Conservation (phyloP, 1,284 basidiomycete genomes). For the Moesziomyces antarcticus region DNA sequence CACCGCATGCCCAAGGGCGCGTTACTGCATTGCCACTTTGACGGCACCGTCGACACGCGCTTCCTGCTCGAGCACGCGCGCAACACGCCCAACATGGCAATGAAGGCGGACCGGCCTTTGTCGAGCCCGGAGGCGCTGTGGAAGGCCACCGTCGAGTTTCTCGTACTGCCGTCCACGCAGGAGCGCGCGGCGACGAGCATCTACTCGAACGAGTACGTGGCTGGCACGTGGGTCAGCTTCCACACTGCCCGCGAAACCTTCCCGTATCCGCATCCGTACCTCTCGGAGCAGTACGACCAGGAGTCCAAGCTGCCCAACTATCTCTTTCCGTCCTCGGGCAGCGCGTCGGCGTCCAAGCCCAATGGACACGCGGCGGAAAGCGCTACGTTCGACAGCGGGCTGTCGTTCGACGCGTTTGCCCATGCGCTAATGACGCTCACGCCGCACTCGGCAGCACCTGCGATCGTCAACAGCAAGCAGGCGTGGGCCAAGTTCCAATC, state of each 20-base stretch:
- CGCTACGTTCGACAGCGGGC: background rate
- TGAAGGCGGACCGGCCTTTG: conserved; percentile 39
- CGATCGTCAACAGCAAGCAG: conserved; percentile 47
- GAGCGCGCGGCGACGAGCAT: conserved; percentile 21
- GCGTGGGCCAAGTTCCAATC: conserved; percentile 58
- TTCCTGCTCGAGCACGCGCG: conserved; percentile 42
- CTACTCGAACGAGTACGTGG: conserved; percentile 35
- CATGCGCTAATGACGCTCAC: conserved; percentile 59
- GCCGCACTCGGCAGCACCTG: conserved; percentile 20
- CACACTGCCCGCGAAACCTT: conserved; percentile 26
- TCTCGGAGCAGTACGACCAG: conserved; percentile 1
- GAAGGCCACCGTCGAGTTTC: conserved; percentile 39
- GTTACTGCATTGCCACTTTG: conserved; percentile 58
- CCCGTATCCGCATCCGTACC: conserved; percentile 43
- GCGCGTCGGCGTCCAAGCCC: background rate
- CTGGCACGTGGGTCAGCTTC: conserved; percentile 49
- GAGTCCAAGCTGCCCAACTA: conserved; percentile 18
- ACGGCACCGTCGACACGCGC: conserved; percentile 53
- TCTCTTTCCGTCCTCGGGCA: conserved; percentile 3
- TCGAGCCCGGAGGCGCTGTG: conserved; percentile 25
- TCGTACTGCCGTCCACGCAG: conserved; percentile 26
- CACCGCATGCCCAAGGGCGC: conserved; percentile 55
- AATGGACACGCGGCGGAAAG: background rate
- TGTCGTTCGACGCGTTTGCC: conserved; percentile 47
- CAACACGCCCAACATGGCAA: conserved; percentile 36